Evolutionary conservation across 257 asterid genomes (phyloP), one percentile per base, ranked within the genome.

Genomic region (Thymus quinquecostatus): DNA sequence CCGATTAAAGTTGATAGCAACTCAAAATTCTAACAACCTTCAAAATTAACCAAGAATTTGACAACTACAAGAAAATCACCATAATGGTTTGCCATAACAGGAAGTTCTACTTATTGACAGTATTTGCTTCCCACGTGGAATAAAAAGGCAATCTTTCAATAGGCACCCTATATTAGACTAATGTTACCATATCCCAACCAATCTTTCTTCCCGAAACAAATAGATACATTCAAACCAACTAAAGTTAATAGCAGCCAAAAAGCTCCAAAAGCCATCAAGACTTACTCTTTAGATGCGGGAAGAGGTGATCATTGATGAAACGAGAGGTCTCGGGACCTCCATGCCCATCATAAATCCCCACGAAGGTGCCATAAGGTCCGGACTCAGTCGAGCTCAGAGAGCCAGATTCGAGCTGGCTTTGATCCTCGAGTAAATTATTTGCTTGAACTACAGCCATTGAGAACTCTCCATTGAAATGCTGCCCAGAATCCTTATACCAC

Each of bases 371-470:
- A 66, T 82, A 86, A 1, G 86, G 97, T 12, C 90, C 90, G 4
- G 83, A 76, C 61, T 86, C 90, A 64, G 69, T 78, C 14, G 72
- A 66, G 81, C 90, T 83, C 59, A 86, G 73, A 73, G 79, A 79
- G 73, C 96, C 97, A 58, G 97, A 91, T 77, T 91, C 97, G n/a
- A 91, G 90, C 73, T 87, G 97, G 72, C 96, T 80, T 80, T 91
- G 97, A 85, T 91, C 97, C 83, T 91, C 97, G 3, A 91, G 83
- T 70, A 89, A 84, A 67, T 87, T 86, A 73, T 91, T 91, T 8
- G 97, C 97, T 85, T 91, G 96, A 77, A 91, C 90, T 71, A 89
- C 91, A 53, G 97, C 91, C 97, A 89, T 89, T 3, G 97, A 91
- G 74, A 84, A 91, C 56, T 89, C 97, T 13, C 97, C 97, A 74